phyloP scores from a whole-genome alignment of 495 filamentous ascomycete species.

The Daldinia concentrica region DNA sequence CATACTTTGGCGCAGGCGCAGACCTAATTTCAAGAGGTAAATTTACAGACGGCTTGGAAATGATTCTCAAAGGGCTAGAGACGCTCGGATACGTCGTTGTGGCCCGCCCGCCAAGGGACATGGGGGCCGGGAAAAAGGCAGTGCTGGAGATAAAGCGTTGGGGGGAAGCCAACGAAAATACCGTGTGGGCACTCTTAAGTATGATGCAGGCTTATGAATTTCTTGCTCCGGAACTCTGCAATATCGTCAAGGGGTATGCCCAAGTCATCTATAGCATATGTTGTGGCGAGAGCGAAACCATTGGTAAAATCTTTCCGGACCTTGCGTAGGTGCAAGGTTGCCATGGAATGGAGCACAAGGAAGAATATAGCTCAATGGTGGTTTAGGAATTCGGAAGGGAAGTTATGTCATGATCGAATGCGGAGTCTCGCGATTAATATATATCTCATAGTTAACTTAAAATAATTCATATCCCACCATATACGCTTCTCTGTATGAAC shows the following conservation, averaged over 20 bases:
- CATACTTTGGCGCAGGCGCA: constrained; percentile 46
- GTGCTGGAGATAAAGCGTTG: constrained; percentile 53
- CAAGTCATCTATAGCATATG: constrained; percentile 52
- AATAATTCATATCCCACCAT: too few relatives aligned
- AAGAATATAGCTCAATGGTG: background rate
- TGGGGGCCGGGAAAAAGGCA: background rate
- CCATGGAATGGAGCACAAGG: background rate
- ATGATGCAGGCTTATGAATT: constrained; percentile 45
- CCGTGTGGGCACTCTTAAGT: constrained; percentile 51
- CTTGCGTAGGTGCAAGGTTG: constrained; percentile 8
- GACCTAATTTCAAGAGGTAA: constrained; percentile 18
- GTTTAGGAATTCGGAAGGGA: too few relatives aligned
- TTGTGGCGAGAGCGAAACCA: constrained; percentile 56
- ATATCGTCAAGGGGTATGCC: constrained; percentile 49
- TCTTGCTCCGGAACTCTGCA: constrained; percentile 44
- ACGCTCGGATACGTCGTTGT: constrained; percentile 56
- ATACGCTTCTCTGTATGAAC: too few relatives aligned
- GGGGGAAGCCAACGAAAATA: constrained; percentile 48
- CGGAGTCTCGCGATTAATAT: too few relatives aligned
- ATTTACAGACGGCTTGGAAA: constrained; percentile 41
- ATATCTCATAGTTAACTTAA: too few relatives aligned
- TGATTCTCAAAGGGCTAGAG: constrained; percentile 46
- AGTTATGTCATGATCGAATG: too few relatives aligned
- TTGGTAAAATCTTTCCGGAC: constrained; percentile 36
- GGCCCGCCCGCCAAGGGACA: constrained; percentile 39